Evolutionary conservation across 2,329 filamentous ascomycete genomes (phyloP).

Genomic region (Zymoseptoria tritici): DNA sequence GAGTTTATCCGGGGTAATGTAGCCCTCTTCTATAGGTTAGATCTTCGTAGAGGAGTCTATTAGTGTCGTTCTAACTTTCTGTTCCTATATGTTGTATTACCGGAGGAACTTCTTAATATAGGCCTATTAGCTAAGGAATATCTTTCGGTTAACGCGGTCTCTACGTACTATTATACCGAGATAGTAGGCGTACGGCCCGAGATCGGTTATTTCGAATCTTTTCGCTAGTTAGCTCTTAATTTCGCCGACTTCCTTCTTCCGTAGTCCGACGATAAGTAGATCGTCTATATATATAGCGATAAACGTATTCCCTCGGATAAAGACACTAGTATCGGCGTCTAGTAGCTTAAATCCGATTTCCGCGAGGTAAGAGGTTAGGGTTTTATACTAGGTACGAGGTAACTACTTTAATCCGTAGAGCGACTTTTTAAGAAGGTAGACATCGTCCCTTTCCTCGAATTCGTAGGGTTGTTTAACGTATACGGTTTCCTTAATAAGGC

Average conservation of each 20-base stretch:
- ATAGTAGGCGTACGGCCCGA: constrained; percentile 19
- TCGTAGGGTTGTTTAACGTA: constrained; percentile 22
- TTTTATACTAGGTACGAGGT: too few relatives aligned
- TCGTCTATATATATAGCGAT: constrained; percentile 26
- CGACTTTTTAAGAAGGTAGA: too few relatives aligned
- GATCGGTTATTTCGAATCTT: constrained; percentile 23
- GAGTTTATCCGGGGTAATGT: too few relatives aligned
- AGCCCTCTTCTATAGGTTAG: not conserved
- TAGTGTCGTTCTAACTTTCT: constrained; percentile 6
- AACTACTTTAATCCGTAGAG: too few relatives aligned
- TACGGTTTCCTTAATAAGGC: constrained; percentile 21
- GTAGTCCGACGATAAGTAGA: constrained; percentile 17
- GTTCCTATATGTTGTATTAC: constrained; percentile 6
- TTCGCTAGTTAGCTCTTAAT: constrained; percentile 16
- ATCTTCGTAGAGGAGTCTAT: constrained; percentile 9
- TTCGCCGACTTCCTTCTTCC: constrained; percentile 6
- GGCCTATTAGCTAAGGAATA: constrained; percentile 15
- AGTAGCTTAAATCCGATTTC: constrained; percentile 14
- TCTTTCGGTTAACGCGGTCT: constrained; percentile 7
- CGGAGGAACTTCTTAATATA: constrained; percentile 21
- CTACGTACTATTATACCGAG: constrained; percentile 21
- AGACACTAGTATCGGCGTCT: constrained; percentile 12
- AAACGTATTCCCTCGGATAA: constrained; percentile 1
- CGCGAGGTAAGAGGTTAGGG: constrained; percentile 7
- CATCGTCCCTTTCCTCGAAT: not conserved